Evolutionary conservation across 768 basidiomycete species (phyloP).

Genomic region (Collybia sordida): DNA sequence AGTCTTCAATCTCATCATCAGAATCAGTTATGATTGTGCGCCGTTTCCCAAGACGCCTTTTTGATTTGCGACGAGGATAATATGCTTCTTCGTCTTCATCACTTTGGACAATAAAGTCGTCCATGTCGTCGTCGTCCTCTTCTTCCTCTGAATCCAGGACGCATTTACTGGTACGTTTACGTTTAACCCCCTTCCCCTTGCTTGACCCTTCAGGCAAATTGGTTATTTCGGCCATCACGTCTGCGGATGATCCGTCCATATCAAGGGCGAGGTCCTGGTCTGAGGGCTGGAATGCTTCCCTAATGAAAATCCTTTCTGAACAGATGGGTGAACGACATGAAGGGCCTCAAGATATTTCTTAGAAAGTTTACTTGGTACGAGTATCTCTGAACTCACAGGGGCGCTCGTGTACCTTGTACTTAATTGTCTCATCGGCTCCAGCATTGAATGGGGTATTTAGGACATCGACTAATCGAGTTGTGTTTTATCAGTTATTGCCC

Average conservation of each 20-base stretch:
- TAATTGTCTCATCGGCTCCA: slow-evolving; percentile 30
- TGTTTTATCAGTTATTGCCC: too few relatives aligned
- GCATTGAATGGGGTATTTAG: slow-evolving; percentile 37
- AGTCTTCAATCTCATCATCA: slow-evolving; percentile 36
- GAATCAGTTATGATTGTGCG: slow-evolving; percentile 39
- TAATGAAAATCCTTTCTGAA: slow-evolving; percentile 48
- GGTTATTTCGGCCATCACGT: slow-evolving; percentile 27
- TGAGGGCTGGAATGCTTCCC: slow-evolving; percentile 60
- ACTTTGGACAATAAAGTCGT: slow-evolving; percentile 51
- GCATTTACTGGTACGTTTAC: slow-evolving; percentile 13
- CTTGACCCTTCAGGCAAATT: slow-evolving; percentile 6
- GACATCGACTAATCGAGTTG: slow-evolving; percentile 34
- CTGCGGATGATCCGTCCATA: slow-evolving; percentile 20
- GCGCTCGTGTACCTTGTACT: slow-evolving; percentile 42
- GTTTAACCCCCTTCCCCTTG: slow-evolving; percentile 17
- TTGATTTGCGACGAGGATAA: slow-evolving; percentile 35
- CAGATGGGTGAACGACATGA: slow-evolving; percentile 55
- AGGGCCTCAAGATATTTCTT: slow-evolving; percentile 40
- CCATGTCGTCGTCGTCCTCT: slow-evolving; percentile 42
- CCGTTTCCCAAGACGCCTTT: slow-evolving; percentile 37
- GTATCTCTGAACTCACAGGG: slow-evolving; percentile 40
- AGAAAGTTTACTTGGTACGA: neutral
- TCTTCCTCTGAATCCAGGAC: slow-evolving; percentile 28
- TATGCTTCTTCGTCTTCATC: slow-evolving; percentile 59
- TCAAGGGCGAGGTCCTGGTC: slow-evolving; percentile 38